These are phyloP conservation scores for Plantago major DNA, from an alignment of 257 asterid species.

Conservation along the genomic window DNA sequence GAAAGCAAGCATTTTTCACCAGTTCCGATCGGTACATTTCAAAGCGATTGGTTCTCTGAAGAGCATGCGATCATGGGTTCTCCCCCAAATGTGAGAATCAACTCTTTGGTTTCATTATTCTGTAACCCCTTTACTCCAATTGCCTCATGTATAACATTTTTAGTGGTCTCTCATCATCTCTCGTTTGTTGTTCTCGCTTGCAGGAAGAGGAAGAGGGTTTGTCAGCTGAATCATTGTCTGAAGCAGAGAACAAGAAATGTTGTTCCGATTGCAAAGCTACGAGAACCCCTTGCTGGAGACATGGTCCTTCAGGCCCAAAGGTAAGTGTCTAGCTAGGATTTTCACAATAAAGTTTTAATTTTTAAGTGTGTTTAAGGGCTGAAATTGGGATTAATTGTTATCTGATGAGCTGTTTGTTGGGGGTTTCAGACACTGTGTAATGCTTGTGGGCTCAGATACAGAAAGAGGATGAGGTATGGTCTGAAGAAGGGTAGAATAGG, in stretches of 20 bases:
- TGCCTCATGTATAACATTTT: neutral
- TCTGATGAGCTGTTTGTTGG: neutral
- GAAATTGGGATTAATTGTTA: neutral
- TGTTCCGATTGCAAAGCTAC: slow-evolving; percentile 66
- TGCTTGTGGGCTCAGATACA: slow-evolving; percentile 66
- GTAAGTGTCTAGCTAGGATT: slow-evolving; percentile 16
- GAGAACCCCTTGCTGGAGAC: slow-evolving; percentile 73
- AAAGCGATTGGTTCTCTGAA: too few relatives aligned
- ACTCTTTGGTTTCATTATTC: too few relatives aligned
- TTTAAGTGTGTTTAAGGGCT: neutral
- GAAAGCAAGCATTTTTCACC: too few relatives aligned
- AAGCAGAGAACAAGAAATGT: slow-evolving; percentile 22
- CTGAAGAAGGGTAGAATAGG: slow-evolving; percentile 25
- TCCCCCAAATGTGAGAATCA: too few relatives aligned
- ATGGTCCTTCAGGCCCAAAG: slow-evolving; percentile 77
- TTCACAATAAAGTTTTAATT: neutral
- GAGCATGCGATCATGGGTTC: too few relatives aligned
- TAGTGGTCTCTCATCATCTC: neutral
- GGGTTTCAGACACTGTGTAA: slow-evolving; percentile 57
- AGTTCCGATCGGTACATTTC: too few relatives aligned
- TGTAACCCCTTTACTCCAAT: too few relatives aligned
- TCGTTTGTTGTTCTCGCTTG: neutral
- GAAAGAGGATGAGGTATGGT: slow-evolving; percentile 25
- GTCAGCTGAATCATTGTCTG: slow-evolving; percentile 17
- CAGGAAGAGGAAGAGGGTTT: slow-evolving; percentile 45